phyloP scores from a whole-genome alignment of 2,329 filamentous ascomycete species.

The Sarocladiaceae sp. region DNA sequence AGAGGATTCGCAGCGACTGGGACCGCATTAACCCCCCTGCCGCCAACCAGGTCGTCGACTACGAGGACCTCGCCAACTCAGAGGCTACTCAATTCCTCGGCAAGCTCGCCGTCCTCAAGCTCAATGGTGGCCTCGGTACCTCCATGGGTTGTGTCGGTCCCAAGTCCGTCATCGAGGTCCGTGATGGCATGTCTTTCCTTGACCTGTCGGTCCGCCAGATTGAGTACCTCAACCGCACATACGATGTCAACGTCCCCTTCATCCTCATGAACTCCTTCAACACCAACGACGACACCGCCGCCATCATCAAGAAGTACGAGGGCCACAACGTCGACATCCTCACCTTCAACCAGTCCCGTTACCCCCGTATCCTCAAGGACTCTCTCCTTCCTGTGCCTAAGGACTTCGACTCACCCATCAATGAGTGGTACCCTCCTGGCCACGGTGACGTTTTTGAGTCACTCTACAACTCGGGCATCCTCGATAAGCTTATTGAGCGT shows the following conservation, averaged over 20 bases:
- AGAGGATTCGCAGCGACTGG: conserved; percentile 64
- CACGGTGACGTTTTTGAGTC: conserved; percentile 99
- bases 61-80: conserved; percentile 80
- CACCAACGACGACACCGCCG: conserved; percentile 94
- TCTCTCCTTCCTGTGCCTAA: conserved; percentile 94
- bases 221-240: conserved; percentile 97
- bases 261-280: conserved; percentile 99
- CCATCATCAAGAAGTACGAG: conserved; percentile 99
- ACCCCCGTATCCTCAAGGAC: conserved; percentile 97
- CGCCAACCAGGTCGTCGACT: conserved; percentile 89
- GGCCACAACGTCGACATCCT: conserved; percentile 99
- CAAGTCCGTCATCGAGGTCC: conserved; percentile 99
- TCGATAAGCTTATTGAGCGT: conserved; percentile 91
- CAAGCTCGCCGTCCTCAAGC: conserved; percentile 97
- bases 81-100: conserved; percentile 91
- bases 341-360: conserved; percentile 99
- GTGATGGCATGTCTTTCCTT: conserved; percentile 99
- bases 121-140: conserved; percentile 97
- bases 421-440: conserved; percentile 97
- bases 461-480: conserved; percentile 96
- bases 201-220: conserved; percentile 98
- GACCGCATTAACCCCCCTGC: conserved; percentile 93
- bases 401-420: conserved; percentile 76
- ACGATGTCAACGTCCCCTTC: conserved; percentile 94
- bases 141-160: conserved; percentile 99